Evolutionary conservation across 345 rosid species (phyloP), one percentile per base, ranked within the genome.

Genomic region (Aquilaria yunnanensis): DNA sequence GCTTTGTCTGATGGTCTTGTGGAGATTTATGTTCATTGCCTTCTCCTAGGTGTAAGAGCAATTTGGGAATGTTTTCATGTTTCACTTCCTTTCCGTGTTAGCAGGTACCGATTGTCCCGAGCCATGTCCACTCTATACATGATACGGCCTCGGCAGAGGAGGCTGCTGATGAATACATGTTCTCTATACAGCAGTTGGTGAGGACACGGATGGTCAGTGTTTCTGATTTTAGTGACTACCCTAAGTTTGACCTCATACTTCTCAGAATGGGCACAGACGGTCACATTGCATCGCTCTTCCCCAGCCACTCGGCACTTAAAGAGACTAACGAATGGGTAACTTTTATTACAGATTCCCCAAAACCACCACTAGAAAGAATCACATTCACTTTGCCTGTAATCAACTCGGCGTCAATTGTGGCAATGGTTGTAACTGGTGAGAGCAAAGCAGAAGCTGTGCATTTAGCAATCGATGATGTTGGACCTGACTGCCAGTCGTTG

Each of bases 221-320:
- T 6, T 90, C 98, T 9, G 92, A 84, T 46, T 73, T 74, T 45
- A 79, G 86, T 60, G 97, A 88, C 80, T 88, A 90, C 70, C 98
- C 98, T 54, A 93, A 75, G 77, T 93, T 93, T 63, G 96, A 93
- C 70, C 86, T 93, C 58, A 76, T 88, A 65, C 94, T 90, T 60
- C 98, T 93, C 2, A 92, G 86, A 47, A 83, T 93, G 88, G 96
- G 97, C 3, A 71, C 86, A 3, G 97, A 93, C 68, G 97, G 98
- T 61, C 94, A 93, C 59, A 80, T 90, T 34, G 98, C 97, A 60
- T 88, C 97, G 2, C 85, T 90, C 57, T 92, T 87, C 65, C 97
- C 98, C 0, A 74, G 78, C 72, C 98, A 90, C 58, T 23, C 84
- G 10, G 73, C 70, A 49, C 86, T 88, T 6, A 72, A 76, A 23